phyloP scores from a whole-genome alignment of 78 protist species.

The Dictyostelium intermedium region DNA sequence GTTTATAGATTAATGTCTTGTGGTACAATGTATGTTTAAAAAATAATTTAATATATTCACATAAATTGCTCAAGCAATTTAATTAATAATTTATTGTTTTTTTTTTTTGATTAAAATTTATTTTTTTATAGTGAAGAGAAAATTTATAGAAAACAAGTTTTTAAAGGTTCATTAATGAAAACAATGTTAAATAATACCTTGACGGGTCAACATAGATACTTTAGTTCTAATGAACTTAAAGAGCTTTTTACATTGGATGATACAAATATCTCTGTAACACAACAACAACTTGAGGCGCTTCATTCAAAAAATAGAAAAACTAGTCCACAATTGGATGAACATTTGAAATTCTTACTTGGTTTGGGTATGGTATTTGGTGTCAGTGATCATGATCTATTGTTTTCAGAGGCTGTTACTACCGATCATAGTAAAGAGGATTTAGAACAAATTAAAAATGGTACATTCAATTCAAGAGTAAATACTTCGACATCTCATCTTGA shows the following conservation, averaged over 20 bases:
- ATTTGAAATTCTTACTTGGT: conserved; percentile 17
- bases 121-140: conserved; percentile 82
- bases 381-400: conserved; percentile 76
- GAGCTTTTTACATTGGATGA: conserved; percentile 77
- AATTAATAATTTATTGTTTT: too few relatives aligned
- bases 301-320: conserved; percentile 59
- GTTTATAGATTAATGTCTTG: conserved; percentile 86
- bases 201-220: conserved; percentile 77
- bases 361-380: conserved; percentile 48
- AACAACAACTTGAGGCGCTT: conserved; percentile 32
- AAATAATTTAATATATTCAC: too few relatives aligned
- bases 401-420: conserved; percentile 32
- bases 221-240: conserved; percentile 64
- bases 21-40: conserved; percentile 70
- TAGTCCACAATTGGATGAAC: conserved; percentile 36
- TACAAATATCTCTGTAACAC: conserved; percentile 52
- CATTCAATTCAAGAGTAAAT: not conserved
- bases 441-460: not conserved
- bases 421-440: conserved; percentile 63
- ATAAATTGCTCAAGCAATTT: too few relatives aligned
- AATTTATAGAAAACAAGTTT: conserved; percentile 88
- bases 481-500: not conserved
- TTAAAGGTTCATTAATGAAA: conserved; percentile 78
- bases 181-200: conserved; percentile 48
- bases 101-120: not conserved